Evolutionary conservation across 257 asterid species (phyloP).

Genomic region (Prunella vulgaris): DNA sequence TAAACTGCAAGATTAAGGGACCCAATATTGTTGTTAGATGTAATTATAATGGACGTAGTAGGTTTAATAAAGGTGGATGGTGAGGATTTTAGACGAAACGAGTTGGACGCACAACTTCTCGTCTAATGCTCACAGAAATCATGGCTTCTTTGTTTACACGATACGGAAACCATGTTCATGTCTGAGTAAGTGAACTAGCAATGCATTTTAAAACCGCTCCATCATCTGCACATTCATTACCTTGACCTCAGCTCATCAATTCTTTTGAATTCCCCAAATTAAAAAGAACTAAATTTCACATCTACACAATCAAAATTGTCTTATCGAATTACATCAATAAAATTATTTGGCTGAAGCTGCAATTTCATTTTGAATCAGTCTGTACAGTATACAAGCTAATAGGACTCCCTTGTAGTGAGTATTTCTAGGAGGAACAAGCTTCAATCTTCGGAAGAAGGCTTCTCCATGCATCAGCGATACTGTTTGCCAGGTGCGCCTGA

Average conservation of each 20-base stretch:
- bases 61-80: slow-evolving; percentile 5
- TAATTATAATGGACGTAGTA: slow-evolving; percentile 17
- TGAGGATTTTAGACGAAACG: slow-evolving; percentile 21
- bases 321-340: not conserved
- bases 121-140: slow-evolving; percentile 36
- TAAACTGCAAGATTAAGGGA: slow-evolving; percentile 15
- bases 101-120: slow-evolving; percentile 26
- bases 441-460: slow-evolving; percentile 96
- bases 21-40: slow-evolving; percentile 11
- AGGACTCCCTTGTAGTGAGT: no score
- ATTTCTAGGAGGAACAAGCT: slow-evolving; percentile 43
- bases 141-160: slow-evolving; percentile 25
- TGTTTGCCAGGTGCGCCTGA: slow-evolving; percentile 66
- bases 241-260: not conserved
- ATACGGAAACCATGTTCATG: slow-evolving; percentile 4
- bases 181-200: not conserved
- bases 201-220: not conserved
- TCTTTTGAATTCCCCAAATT: not conserved
- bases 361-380: slow-evolving; percentile 16
- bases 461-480: slow-evolving; percentile 88
- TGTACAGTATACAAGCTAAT: slow-evolving; percentile 42
- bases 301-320: slow-evolving; percentile 7
- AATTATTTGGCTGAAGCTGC: slow-evolving; percentile 13
- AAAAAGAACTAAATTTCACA: not conserved
- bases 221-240: not conserved